Conservation (phyloP, 768 basidiomycete species). For the Termitomyces sp. region DNA sequence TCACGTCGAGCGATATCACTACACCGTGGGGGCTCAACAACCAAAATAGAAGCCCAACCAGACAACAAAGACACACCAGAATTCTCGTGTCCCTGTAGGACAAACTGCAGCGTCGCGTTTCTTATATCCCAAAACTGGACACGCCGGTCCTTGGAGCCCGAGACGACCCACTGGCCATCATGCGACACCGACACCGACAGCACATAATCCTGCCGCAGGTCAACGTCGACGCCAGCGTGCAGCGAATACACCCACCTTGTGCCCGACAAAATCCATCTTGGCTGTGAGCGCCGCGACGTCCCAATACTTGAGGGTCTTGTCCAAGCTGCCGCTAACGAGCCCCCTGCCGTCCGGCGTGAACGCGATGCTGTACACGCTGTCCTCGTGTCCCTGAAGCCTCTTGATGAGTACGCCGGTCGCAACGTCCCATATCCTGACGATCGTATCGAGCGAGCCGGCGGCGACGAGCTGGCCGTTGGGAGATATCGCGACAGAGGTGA, state of each 20-base stretch:
- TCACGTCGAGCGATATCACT: slow-evolving; percentile 18
- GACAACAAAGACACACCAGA: slow-evolving; percentile 36
- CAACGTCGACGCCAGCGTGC: too few species aligned
- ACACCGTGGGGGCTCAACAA: slow-evolving; percentile 20
- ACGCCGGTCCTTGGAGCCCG: slow-evolving; percentile 90
- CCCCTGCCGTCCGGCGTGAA: slow-evolving; percentile 91
- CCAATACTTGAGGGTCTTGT: slow-evolving; percentile 42
- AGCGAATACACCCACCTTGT: slow-evolving; percentile 50
- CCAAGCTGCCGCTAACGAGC: slow-evolving; percentile 87
- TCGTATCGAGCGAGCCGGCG: too few species aligned
- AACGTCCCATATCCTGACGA: too few species aligned
- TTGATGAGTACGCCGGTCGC: too few species aligned
- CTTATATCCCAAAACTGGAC: slow-evolving; percentile 52
- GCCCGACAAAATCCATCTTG: slow-evolving; percentile 75
- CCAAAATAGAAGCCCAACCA: too few species aligned
- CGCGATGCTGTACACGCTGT: slow-evolving; percentile 38
- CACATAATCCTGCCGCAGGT: too few species aligned
- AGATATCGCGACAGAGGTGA: slow-evolving; percentile 76
- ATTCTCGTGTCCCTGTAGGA: too few species aligned
- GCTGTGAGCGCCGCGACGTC: slow-evolving; percentile 67
- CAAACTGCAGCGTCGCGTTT: too few species aligned
- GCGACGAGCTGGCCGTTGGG: slow-evolving; percentile 25
- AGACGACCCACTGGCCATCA: slow-evolving; percentile 92
- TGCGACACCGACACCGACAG: slow-evolving; percentile 64
- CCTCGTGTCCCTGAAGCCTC: too few species aligned